A percentile compares a stretch with the other conserved stretches of the same genome.
Conservation (phyloP, 2,329 filamentous ascomycete genomes). For the Rutstroemia sp. region DNA sequence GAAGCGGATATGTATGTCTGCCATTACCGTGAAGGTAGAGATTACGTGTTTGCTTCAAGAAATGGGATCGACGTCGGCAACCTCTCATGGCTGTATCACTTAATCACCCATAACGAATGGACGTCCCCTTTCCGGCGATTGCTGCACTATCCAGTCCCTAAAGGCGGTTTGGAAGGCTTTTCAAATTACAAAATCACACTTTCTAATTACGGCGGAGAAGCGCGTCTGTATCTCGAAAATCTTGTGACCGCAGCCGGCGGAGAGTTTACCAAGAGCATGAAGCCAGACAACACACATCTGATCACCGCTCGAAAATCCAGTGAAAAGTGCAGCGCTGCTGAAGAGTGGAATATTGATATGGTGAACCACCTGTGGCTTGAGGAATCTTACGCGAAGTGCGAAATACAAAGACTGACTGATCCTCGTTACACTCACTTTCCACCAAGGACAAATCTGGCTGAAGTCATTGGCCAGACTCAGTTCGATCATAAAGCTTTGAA, state of each 20-base stretch:
- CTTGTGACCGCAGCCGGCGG: constrained; percentile 78
- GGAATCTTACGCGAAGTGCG: constrained; percentile 89
- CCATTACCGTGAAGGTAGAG: constrained; percentile 72
- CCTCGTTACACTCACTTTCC: constrained; percentile 82
- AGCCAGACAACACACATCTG: constrained; percentile 89
- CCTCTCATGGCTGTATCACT: constrained; percentile 84
- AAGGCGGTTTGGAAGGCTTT: constrained; percentile 72
- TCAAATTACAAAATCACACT: constrained; percentile 71
- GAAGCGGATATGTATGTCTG: constrained; percentile 80
- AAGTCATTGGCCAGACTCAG: constrained; percentile 83
- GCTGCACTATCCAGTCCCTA: constrained; percentile 83
- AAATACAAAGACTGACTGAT: constrained; percentile 63
- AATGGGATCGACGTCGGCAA: constrained; percentile 79
- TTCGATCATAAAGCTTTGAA: constrained; percentile 58
- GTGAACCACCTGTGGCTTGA: constrained; percentile 97
- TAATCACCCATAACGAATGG: constrained; percentile 86
- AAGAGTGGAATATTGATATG: constrained; percentile 85
- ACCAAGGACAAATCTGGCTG: constrained; percentile 79
- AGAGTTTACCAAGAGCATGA: constrained; percentile 90
- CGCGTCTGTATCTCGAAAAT: constrained; percentile 87
- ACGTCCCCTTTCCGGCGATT: constrained; percentile 75
- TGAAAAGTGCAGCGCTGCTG: constrained; percentile 87
- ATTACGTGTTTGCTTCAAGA: constrained; percentile 72
- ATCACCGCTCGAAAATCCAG: constrained; percentile 84
- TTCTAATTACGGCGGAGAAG: constrained; percentile 94